Percentiles rank a stretch among this genome's conserved stretches.
phyloP scores from a whole-genome alignment of 768 basidiomycete genomes.

The Serendipita indica region DNA sequence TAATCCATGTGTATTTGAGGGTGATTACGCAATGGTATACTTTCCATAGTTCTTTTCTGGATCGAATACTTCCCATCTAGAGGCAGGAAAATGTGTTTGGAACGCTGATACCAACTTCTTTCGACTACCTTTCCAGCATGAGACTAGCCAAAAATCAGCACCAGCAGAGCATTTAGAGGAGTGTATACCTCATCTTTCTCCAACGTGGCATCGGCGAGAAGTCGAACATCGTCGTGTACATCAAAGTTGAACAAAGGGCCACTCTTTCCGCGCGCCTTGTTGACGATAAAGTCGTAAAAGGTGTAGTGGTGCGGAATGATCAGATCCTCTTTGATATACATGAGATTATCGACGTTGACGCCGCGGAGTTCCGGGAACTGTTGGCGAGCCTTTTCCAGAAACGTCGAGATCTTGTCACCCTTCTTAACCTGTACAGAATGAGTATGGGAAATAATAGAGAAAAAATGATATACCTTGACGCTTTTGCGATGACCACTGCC shows the following conservation, averaged over 20 bases:
- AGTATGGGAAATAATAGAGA: not conserved
- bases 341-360: slow-evolving; percentile 86
- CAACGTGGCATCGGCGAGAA: slow-evolving; percentile 84
- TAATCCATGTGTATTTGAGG: too few species aligned
- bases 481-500: slow-evolving; percentile 92
- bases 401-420: slow-evolving; percentile 72
- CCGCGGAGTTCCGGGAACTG: slow-evolving; percentile 88
- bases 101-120: slow-evolving; percentile 85
- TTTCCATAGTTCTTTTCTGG: slow-evolving; percentile 89
- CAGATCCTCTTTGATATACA: slow-evolving; percentile 99
- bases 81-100: slow-evolving; percentile 98
- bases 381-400: slow-evolving; percentile 83
- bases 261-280: slow-evolving; percentile 96
- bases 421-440: slow-evolving; percentile 73
- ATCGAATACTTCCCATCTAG: slow-evolving; percentile 94
- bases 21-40: slow-evolving; percentile 66
- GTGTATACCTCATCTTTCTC: slow-evolving; percentile 84
- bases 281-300: slow-evolving; percentile 96
- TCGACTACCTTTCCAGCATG: slow-evolving; percentile 99
- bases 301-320: slow-evolving; percentile 99
- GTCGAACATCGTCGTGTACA: slow-evolving; percentile 93
- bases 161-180: not conserved
- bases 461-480: slow-evolving; percentile 40
- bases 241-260: slow-evolving; percentile 98
- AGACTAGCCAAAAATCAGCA: slow-evolving; percentile 17